Evolutionary conservation across 2,329 filamentous ascomycete genomes (phyloP), one percentile per base, ranked within the genome.

Genomic region (Colletotrichum costaricense): DNA sequence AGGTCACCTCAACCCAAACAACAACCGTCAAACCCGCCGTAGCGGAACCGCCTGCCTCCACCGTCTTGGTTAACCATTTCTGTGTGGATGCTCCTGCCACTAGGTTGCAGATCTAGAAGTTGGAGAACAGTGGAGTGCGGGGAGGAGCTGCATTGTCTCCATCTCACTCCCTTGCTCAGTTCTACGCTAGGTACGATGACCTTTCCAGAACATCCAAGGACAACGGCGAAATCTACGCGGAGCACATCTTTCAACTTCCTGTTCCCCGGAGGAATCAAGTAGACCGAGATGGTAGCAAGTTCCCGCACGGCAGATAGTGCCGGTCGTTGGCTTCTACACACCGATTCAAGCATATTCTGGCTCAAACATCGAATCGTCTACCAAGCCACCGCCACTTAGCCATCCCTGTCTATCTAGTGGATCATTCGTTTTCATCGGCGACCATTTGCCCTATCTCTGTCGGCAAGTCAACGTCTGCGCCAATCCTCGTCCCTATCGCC

Each of bases 401-500:
- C 42, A 49, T 22, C 42, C 42, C 42, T 49, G 42, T 49, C 42
- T 49, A 11, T n/a, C 19, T 22, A 49, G 42, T 49, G 42, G 42
- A 49, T 49, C 19, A 9, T 49, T 49, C 42, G 42, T 49, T 49
- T 49, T 22, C 19, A 49, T 49, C 42, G 42, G 42, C 42, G 42
- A 49, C 42, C 42, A 49, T 26, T 56, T 56, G 54, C 54, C 54
- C 58, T 35, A 35, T 38, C 28, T 30, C 22, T 68, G 65, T 9
- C 42, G 42, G 42, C 46, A 55, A 49, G 57, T 28, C 24, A 30
- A 24, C 22, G 42, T 30, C 64, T 33, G 42, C 55, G 33, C 8
- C 49, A 24, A n/a, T 55, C 14, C 7, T 67, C 11, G 42, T 67
- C 9, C 49, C 58, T 58, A 52, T 62, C 63, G 42, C 69, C 69